Percentiles rank a stretch among this genome's conserved stretches.
These are phyloP conservation scores for Cytospora mali DNA, from an alignment of 2,329 filamentous ascomycete species.

Conservation along the genomic window DNA sequence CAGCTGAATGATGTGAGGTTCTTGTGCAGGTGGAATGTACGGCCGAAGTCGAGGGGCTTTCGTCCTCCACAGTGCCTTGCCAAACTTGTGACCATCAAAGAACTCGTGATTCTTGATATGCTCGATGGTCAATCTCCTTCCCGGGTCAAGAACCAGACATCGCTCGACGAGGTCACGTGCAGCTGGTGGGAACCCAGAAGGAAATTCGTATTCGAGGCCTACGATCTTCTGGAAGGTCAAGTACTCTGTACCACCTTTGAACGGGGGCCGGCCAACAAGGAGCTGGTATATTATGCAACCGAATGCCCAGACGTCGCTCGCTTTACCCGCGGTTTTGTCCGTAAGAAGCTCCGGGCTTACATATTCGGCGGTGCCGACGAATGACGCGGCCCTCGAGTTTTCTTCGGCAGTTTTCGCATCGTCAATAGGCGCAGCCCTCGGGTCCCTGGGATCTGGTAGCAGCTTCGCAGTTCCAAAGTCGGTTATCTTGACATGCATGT, in stretches of 20 bases:
- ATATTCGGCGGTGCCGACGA: constrained; percentile 97
- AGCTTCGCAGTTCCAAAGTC: constrained; percentile 99
- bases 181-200: constrained; percentile 79
- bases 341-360: constrained; percentile 96
- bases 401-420: constrained; percentile 45
- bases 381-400: constrained; percentile 81
- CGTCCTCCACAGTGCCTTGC: constrained; percentile 81
- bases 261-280: constrained; percentile 91
- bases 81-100: constrained; percentile 85
- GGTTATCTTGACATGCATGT: constrained; percentile 98
- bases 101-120: constrained; percentile 97
- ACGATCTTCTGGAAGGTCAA: constrained; percentile 99
- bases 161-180: constrained; percentile 90
- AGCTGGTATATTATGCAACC: constrained; percentile 98
- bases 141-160: constrained; percentile 84
- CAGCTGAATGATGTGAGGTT: constrained; percentile 74
- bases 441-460: constrained; percentile 61
- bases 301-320: constrained; percentile 97
- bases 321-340: constrained; percentile 96
- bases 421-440: constrained; percentile 41
- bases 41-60: constrained; percentile 86
- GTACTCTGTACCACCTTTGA: constrained; percentile 95
- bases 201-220: constrained; percentile 90
- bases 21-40: constrained; percentile 76
- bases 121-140: constrained; percentile 83